phyloP scores from a whole-genome alignment of 352 stramenopile genomes.

The Peronosclerospora sorghi region DNA sequence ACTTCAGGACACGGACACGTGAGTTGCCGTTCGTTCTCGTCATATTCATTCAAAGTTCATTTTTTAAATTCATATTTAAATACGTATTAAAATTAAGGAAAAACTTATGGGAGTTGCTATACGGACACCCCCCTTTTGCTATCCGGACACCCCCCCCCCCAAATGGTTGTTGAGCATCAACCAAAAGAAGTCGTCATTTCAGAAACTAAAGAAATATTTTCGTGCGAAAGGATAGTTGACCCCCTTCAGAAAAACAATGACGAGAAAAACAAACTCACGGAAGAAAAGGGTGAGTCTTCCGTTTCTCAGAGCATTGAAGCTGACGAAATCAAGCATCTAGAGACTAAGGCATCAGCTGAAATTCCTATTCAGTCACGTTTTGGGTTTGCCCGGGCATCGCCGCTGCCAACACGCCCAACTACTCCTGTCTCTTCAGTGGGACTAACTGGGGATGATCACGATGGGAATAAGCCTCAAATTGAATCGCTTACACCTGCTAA shows the following conservation, averaged over 20 bases:
- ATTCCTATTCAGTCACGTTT: conserved; percentile 31
- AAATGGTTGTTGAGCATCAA: no score
- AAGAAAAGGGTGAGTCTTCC: background rate
- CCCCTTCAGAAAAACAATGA: conserved; percentile 8
- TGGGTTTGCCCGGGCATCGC: conserved; percentile 33
- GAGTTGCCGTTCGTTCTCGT: no score
- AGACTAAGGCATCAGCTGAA: conserved; percentile 4
- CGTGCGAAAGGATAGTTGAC: conserved; percentile 20
- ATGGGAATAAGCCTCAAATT: conserved; percentile 7
- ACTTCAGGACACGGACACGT: no score
- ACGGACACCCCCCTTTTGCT: no score
- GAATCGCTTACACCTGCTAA: conserved; percentile 9
- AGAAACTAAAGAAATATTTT: conserved; percentile 44
- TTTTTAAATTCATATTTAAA: no score
- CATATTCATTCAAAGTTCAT: no score
- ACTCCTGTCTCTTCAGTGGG: background rate
- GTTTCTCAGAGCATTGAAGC: conserved; percentile 1
- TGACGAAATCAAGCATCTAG: conserved; percentile 7
- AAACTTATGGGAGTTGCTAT: no score
- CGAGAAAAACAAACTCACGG: conserved; percentile 2
- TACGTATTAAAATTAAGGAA: no score
- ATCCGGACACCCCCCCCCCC: no score
- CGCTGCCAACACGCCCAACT: conserved; percentile 1
- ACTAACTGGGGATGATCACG: background rate
- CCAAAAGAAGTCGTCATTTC: conserved; percentile 54